A percentile compares a stretch with the other conserved stretches of the same genome.
Evolutionary conservation across 345 rosid genomes (phyloP).

Genomic region (Bruguiera gymnorhiza): DNA sequence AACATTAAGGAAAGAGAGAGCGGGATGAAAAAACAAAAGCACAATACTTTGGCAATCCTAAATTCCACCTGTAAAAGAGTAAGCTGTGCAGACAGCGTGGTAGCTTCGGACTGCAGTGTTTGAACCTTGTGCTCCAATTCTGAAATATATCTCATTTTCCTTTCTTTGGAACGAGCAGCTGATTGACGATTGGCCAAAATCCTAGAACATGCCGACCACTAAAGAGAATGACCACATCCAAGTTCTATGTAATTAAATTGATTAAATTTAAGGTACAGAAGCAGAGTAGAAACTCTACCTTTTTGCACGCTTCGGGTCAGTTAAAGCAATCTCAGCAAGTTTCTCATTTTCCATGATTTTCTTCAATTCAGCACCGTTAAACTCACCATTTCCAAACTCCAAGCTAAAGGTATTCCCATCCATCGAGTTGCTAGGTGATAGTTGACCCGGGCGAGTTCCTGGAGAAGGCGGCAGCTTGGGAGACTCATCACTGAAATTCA

Average conservation of each 20-base stretch:
- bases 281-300: slow-evolving; percentile 39
- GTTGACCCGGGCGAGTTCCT: slow-evolving; percentile 56
- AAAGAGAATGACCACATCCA: not conserved
- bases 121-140: slow-evolving; percentile 98
- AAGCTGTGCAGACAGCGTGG: slow-evolving; percentile 92
- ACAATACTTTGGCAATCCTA: not conserved
- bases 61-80: slow-evolving; percentile 74
- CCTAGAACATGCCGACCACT: slow-evolving; percentile 32
- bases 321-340: slow-evolving; percentile 82
- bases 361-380: slow-evolving; percentile 76
- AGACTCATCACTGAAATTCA: slow-evolving; percentile 71
- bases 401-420: slow-evolving; percentile 77
- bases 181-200: slow-evolving; percentile 94
- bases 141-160: slow-evolving; percentile 89
- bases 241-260: not conserved
- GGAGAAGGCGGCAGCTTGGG: slow-evolving; percentile 80
- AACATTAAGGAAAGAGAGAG: not conserved
- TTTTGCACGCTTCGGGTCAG: slow-evolving; percentile 89
- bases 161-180: slow-evolving; percentile 95
- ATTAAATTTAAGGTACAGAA: not conserved
- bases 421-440: slow-evolving; percentile 59
- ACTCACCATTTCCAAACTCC: slow-evolving; percentile 89
- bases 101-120: slow-evolving; percentile 95
- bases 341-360: slow-evolving; percentile 95
- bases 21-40: not conserved